Conservation (phyloP, 106 monocot species). For the Allium sativum region DNA sequence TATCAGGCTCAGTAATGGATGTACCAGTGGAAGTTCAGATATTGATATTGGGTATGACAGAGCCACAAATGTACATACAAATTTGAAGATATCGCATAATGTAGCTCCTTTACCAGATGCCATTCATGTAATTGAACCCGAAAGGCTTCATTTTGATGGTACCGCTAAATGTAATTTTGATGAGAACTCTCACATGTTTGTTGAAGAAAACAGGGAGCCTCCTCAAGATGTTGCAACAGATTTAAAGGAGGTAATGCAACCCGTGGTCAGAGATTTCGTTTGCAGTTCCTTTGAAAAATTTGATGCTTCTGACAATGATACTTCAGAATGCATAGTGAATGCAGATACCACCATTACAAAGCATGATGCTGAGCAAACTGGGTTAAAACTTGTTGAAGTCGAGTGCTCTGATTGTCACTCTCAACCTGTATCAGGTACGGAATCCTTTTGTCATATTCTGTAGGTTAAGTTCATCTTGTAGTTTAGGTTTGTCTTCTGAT, state of each 20-base stretch:
- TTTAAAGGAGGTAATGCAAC: not conserved
- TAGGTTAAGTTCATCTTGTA: not conserved
- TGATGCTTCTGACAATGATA: slow-evolving; percentile 1
- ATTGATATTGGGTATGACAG: not conserved
- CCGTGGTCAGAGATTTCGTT: not conserved
- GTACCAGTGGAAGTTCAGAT: slow-evolving; percentile 1
- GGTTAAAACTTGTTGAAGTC: slow-evolving; percentile 4
- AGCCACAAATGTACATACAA: slow-evolving; percentile 1
- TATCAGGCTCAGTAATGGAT: not conserved
- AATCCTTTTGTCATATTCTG: not conserved
- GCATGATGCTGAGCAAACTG: not conserved
- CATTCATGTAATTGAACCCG: slow-evolving; percentile 12
- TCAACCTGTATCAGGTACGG: not conserved
- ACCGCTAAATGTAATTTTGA: not conserved
- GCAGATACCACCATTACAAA: not conserved
- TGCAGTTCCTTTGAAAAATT: slow-evolving; percentile 3
- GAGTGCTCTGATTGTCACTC: slow-evolving; percentile 7
- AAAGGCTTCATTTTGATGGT: slow-evolving; percentile 17
- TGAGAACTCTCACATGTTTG: not conserved
- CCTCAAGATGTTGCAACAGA: not conserved
- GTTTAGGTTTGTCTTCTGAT: not conserved
- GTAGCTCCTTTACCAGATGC: not conserved
- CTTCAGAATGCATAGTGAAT: not conserved
- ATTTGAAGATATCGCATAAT: not conserved
- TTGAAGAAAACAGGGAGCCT: not conserved